Base-by-base conservation (phyloP, 129 eudicot genomes). In the Lonicera japonica region DNA sequence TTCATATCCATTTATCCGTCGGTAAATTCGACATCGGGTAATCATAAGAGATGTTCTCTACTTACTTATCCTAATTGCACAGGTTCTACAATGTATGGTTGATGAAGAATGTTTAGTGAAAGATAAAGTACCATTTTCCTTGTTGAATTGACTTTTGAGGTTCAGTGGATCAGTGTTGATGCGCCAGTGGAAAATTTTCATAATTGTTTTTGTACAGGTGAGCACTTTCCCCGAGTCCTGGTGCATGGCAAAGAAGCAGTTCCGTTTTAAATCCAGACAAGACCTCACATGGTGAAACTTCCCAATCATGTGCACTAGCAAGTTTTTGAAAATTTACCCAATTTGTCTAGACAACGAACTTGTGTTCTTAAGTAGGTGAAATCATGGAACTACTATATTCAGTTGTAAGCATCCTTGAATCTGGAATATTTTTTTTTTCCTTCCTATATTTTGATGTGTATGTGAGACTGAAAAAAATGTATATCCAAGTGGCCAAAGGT, bases 201-300 rank as follows among this genome's bases (percentile, higher is more conserved):
- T 1, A 11, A 54, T 11, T 17, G 41, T 69, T 56, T 43, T 43
- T 40, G 67, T 75, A 64, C 85, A 94, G 96, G 59, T 87, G 82
- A 87, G 98, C 89, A 92, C 84, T 25, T 92, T 92, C 59, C 88
- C 82, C 14, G 66, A 66, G 64, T 78, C 96, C 13, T 92, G 98
- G 96, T 87, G 96, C 78, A 60, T 77, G 77, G 80, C 91, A 5
- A 87, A 65, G 65, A 85, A 88, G 75, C 86, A 82, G 69, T 87
- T 82, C 64, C 73, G 82, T 54, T 74, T 60, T 21, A 76, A 66
- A 76, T 60, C 74, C n/a, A 80, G 74, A 64, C 82, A 80, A 58
- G 80, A 68, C 60, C 73, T 65, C 43, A 40, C 55, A 39, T 71
- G 82, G 84, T 83, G 75, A 86, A 70, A 15, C 55, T 50, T n/a